Conservation (phyloP, 345 rosid genomes). For the Microthlaspi erraticum region DNA sequence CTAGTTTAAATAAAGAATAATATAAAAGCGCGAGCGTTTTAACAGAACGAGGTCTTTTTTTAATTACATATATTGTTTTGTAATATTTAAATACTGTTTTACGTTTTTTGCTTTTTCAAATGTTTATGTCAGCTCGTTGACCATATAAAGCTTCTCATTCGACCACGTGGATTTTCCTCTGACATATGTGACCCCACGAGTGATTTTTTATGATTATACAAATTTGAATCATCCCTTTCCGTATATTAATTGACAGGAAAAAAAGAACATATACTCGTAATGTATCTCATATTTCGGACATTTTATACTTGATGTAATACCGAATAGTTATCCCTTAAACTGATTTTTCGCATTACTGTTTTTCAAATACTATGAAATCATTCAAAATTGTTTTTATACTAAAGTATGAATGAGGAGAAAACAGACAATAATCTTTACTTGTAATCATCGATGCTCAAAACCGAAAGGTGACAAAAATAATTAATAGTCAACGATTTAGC, state of each 20-base stretch:
- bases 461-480: constrained; percentile 38
- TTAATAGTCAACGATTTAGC: constrained; percentile 43
- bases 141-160: constrained; percentile 43
- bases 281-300: background rate
- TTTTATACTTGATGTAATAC: background rate
- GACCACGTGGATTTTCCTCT: constrained; percentile 39
- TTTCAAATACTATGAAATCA: background rate
- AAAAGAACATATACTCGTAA: background rate
- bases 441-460: constrained; percentile 44
- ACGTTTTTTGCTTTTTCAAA: constrained; percentile 27
- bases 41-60: constrained; percentile 37
- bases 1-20: constrained; percentile 23
- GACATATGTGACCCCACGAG: constrained; percentile 45
- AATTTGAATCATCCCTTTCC: constrained; percentile 28
- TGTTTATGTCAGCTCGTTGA: constrained; percentile 50
- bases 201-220: constrained; percentile 40
- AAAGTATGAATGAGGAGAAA: background rate
- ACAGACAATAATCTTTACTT: constrained; percentile 6
- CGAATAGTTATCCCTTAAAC: no score
- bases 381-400: background rate
- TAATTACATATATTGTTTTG: background rate
- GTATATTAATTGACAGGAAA: constrained; percentile 10
- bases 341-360: background rate
- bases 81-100: background rate
- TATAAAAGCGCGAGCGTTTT: constrained; percentile 43